phyloP scores from a whole-genome alignment of 2,329 filamentous ascomycete genomes.

The Fusarium anguioides region DNA sequence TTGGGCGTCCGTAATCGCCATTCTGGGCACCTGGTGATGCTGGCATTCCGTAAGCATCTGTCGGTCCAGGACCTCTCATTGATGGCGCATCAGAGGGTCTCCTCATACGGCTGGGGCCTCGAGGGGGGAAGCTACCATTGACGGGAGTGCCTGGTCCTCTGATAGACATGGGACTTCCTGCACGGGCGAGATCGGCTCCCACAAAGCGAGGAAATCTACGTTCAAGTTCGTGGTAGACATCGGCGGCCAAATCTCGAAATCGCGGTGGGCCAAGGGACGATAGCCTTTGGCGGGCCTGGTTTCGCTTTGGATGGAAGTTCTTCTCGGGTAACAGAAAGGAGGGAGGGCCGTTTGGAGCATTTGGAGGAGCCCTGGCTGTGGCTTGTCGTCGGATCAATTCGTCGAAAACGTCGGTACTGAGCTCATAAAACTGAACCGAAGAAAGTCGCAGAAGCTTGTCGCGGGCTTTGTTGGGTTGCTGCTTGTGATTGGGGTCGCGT shows the following conservation, averaged over 20 bases:
- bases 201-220: conserved; percentile 87
- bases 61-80: conserved; percentile 59
- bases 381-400: conserved; percentile 90
- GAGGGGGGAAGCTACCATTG: conserved; percentile 65
- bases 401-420: conserved; percentile 97
- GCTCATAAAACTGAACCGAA: conserved; percentile 92
- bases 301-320: conserved; percentile 95
- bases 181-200: conserved; percentile 73
- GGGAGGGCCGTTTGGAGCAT: conserved; percentile 68
- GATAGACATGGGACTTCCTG: conserved; percentile 74
- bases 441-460: conserved; percentile 94
- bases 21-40: conserved; percentile 68
- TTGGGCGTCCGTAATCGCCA: conserved; percentile 78
- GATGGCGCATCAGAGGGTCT: conserved; percentile 73
- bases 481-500: conserved; percentile 80
- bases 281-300: conserved; percentile 95
- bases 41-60: conserved; percentile 64
- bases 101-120: conserved; percentile 64
- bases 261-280: conserved; percentile 87
- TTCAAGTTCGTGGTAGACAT: conserved; percentile 96
- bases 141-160: conserved; percentile 72
- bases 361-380: conserved; percentile 65
- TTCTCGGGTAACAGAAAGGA: conserved; percentile 84
- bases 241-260: conserved; percentile 92
- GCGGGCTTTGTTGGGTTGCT: conserved; percentile 86